phyloP scores from a whole-genome alignment of 371 early-diverging fungal genomes.

The Fennellomyces sp. region DNA sequence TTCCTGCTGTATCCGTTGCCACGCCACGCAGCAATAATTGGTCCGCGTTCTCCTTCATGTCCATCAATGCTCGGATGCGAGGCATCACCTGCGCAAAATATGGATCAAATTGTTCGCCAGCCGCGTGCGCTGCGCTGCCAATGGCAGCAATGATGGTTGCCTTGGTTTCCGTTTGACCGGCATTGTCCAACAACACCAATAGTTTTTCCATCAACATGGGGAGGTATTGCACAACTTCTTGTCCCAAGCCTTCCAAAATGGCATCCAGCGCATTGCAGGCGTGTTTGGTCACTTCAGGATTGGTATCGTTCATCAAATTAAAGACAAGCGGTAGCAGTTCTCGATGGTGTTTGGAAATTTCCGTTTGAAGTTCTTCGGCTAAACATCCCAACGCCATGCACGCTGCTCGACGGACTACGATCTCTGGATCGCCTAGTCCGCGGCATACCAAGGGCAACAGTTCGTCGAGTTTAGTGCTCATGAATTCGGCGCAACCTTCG shows the following conservation, averaged over 20 bases:
- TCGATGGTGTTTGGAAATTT: conserved; percentile 79
- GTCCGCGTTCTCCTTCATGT: conserved; percentile 60
- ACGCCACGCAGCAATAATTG: conserved; percentile 84
- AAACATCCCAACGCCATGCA: conserved; percentile 87
- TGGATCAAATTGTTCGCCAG: conserved; percentile 74
- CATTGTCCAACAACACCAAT: conserved; percentile 68
- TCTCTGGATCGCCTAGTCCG: conserved; percentile 81
- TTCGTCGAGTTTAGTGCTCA: conserved; percentile 73
- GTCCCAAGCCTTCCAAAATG: conserved; percentile 82
- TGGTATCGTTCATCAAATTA: conserved; percentile 75
- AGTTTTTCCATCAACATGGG: conserved; percentile 83
- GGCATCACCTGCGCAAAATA: conserved; percentile 79
- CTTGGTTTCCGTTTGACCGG: conserved; percentile 63
- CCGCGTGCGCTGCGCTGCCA: conserved; percentile 88
- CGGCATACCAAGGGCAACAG: conserved; percentile 73
- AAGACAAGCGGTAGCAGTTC: conserved; percentile 83
- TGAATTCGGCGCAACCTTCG: conserved; percentile 88
- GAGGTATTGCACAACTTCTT: conserved; percentile 79
- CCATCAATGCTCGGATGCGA: conserved; percentile 75
- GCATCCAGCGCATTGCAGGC: conserved; percentile 88
- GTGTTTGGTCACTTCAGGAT: conserved; percentile 73
- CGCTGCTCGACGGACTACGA: conserved; percentile 81
- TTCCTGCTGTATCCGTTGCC: conserved; percentile 85
- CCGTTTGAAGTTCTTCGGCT: conserved; percentile 81
- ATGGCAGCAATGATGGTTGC: conserved; percentile 82